Percentiles rank a stretch among this genome's conserved stretches.
Evolutionary conservation across 75 land plant species (phyloP).

Genomic region (Sequoiadendron giganteum): DNA sequence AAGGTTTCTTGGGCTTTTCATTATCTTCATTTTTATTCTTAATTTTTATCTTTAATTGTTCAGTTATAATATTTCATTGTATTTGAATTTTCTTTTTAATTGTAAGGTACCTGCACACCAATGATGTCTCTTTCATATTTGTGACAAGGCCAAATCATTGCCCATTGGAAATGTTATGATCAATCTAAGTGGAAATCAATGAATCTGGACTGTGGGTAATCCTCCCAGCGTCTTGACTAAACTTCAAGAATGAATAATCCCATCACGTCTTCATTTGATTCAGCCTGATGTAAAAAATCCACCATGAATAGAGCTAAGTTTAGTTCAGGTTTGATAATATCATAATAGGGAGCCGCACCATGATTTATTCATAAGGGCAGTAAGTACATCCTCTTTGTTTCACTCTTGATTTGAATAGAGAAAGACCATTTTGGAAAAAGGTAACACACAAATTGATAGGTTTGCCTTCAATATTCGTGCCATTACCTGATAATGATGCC

Average conservation of each 20-base stretch:
- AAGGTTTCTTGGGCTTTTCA: neutral
- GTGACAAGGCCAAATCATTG: no score
- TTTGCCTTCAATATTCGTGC: neutral
- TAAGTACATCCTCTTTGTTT: neutral
- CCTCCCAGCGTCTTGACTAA: neutral
- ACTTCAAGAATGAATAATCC: no score
- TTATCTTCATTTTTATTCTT: no score
- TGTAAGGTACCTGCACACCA: neutral
- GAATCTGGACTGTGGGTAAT: neutral
- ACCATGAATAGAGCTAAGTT: neutral
- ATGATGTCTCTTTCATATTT: neutral
- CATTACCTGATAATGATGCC: neutral
- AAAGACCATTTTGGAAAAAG: neutral
- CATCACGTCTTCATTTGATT: neutral
- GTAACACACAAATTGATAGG: neutral
- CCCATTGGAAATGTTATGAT: neutral
- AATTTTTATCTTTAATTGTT: neutral
- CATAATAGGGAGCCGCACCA: neutral
- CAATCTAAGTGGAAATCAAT: neutral
- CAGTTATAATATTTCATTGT: neutral
- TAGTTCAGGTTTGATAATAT: neutral
- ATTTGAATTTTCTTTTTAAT: neutral
- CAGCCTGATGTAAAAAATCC: neutral
- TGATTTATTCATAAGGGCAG: neutral
- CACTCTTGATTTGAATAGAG: neutral